Evolutionary conservation across 495 filamentous ascomycete genomes (phyloP).

Genomic region (Gamarada debralockiae): DNA sequence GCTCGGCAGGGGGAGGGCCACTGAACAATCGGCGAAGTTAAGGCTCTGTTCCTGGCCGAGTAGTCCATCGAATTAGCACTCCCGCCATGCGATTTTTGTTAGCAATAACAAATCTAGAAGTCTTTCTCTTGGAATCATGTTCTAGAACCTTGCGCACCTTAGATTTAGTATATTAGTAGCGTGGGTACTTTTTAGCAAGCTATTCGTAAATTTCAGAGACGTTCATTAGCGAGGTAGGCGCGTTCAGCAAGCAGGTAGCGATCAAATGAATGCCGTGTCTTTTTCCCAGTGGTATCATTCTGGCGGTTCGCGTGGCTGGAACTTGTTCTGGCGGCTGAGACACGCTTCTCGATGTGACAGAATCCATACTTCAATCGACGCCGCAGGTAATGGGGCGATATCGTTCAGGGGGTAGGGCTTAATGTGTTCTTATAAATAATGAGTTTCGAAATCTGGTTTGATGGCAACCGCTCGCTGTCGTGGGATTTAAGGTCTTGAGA

Average conservation of each 20-base stretch:
- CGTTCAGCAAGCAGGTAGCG: constrained; percentile 1
- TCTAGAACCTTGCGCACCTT: too few species aligned
- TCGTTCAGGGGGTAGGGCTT: constrained; percentile 1
- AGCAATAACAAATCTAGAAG: too few species aligned
- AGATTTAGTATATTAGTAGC: too few species aligned
- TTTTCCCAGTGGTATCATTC: constrained; percentile 2
- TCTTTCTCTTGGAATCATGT: too few species aligned
- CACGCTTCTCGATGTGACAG: constrained; percentile 1
- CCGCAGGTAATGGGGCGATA: not conserved
- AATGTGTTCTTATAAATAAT: not conserved
- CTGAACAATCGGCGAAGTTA: too few species aligned
- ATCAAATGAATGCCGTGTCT: not conserved
- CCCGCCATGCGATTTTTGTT: too few species aligned
- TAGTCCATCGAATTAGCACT: too few species aligned
- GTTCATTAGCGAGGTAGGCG: constrained; percentile 1
- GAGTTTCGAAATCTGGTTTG: too few species aligned
- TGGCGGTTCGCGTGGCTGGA: constrained; percentile 3
- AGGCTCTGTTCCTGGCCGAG: too few species aligned
- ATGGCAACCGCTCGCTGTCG: too few species aligned
- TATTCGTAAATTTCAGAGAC: constrained; percentile 4
- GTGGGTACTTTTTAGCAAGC: constrained; percentile 1
- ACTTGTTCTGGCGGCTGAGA: not conserved
- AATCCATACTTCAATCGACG: constrained; percentile 5
- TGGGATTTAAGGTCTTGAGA: too few species aligned
- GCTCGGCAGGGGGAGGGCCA: too few species aligned